Base-by-base conservation (phyloP, 768 basidiomycete genomes). In the Suillus lakei region DNA sequence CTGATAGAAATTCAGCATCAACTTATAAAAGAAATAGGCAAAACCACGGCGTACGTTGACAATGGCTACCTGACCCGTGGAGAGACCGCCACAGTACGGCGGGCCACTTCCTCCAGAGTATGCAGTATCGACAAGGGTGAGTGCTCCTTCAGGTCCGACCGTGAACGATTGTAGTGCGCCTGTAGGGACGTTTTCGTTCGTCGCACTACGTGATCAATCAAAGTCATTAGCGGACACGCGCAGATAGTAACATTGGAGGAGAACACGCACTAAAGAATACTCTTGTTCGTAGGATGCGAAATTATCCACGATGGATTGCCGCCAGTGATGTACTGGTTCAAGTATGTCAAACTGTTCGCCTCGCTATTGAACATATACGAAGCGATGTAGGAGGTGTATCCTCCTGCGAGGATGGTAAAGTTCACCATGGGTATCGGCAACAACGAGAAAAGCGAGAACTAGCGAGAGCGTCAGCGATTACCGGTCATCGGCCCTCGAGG, bases 321-420 rank as follows among this genome's bases (percentile, higher is more conserved):
- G 0, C 86, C 77, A 1, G 81, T 78, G 23, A 70, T 64, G n/a
- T 77, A 79, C 71, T 84, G 83, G 68, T 77, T 75, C 46, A 83
- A 63, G 28, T 88, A 77, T 2, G 83, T 80, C 60, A 91, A 74
- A 6, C 82, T 76, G 18, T 79, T 80, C 23, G 80, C 77, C 26
- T 84, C 79, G 13, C 85, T 76, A 70, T 86, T 83, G 77, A 91
- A 91, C 41, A 86, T 70, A 74, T 90, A 91, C 0, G 87, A 84
- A 2, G 86, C 86, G 62, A 91, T 80, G 69, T 87, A 88, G 65
- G 85, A 75, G 28, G 78, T 74, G 71, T 86, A 91, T 18, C 89
- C 89, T 39, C 90, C 89, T 36, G 90, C 90, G 41, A 91, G 81
- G 66, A 92, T 88, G 5, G 81, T 88, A 71, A 88, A 86, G 62